These are phyloP conservation scores for Backusella morwellensis DNA, from an alignment of 192 early-diverging fungal species.

Conservation along the genomic window DNA sequence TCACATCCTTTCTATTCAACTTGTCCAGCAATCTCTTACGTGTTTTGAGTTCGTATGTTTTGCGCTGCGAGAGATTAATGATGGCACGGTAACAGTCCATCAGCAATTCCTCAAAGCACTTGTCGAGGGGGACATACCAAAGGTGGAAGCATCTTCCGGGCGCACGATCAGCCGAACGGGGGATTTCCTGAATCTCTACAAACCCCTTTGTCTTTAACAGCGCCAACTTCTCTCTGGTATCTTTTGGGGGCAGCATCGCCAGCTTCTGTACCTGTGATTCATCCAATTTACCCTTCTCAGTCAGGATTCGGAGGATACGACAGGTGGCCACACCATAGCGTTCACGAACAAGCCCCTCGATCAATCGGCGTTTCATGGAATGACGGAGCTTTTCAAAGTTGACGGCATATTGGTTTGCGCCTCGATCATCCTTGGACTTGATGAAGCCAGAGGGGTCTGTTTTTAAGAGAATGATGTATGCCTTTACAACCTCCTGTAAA, in stretches of 20 bases:
- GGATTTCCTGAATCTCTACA: conserved; percentile 58
- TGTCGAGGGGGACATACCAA: conserved; percentile 59
- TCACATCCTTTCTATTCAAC: conserved; percentile 63
- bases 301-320: conserved; percentile 64
- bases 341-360: conserved; percentile 57
- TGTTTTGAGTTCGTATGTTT: conserved; percentile 42
- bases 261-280: conserved; percentile 65
- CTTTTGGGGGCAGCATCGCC: conserved; percentile 64
- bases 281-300: conserved; percentile 74
- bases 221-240: conserved; percentile 62
- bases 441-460: conserved; percentile 54
- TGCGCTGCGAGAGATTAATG: conserved; percentile 53
- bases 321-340: conserved; percentile 58
- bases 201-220: conserved; percentile 47
- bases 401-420: conserved; percentile 58
- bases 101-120: conserved; percentile 48
- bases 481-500: conserved; percentile 46
- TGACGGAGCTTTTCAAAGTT: conserved; percentile 54
- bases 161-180: conserved; percentile 67
- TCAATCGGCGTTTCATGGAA: conserved; percentile 51
- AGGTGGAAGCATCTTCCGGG: conserved; percentile 75
- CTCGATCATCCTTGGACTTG: conserved; percentile 52
- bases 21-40: conserved; percentile 59
- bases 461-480: conserved; percentile 59
- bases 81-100: conserved; percentile 55